phyloP scores from a whole-genome alignment of 179 eudicot species.

The Beta lomatogona region DNA sequence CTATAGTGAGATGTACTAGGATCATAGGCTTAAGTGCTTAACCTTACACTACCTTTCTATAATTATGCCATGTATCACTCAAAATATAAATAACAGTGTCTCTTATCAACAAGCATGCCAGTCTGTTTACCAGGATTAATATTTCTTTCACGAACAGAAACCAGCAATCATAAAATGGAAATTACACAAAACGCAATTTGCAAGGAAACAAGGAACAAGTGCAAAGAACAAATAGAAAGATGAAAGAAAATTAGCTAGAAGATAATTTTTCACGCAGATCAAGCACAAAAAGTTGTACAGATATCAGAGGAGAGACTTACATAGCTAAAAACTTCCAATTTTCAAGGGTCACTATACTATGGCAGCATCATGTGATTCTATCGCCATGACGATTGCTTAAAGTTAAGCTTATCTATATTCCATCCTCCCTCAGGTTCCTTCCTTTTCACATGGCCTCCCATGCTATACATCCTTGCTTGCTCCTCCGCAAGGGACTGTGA shows the following conservation, averaged over 20 bases:
- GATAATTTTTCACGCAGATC: neutral
- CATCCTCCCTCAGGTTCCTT: constrained; percentile 61
- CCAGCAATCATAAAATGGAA: neutral
- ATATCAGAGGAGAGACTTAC: constrained; percentile 31
- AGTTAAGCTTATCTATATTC: constrained; percentile 60
- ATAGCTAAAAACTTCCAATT: constrained; percentile 42
- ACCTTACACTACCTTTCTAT: neutral
- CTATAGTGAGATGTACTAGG: neutral
- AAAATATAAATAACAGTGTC: neutral
- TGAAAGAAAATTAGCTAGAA: neutral
- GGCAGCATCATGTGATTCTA: constrained; percentile 33
- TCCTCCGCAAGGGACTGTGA: constrained; percentile 41
- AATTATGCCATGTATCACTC: neutral
- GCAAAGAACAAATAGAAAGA: neutral
- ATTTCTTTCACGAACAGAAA: neutral
- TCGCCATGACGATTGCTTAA: constrained; percentile 80
- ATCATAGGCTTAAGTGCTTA: neutral
- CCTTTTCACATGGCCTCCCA: constrained; percentile 42
- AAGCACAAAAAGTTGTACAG: constrained; percentile 21
- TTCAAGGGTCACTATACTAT: constrained; percentile 22
- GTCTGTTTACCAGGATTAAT: neutral
- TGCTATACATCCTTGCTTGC: constrained; percentile 43
- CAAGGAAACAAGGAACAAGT: neutral
- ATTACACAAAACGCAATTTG: neutral
- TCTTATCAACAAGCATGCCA: neutral